Percentiles rank a stretch among this genome's conserved stretches.
Conservation (phyloP, 768 basidiomycete genomes). For the Sporobolomyces roseus region DNA sequence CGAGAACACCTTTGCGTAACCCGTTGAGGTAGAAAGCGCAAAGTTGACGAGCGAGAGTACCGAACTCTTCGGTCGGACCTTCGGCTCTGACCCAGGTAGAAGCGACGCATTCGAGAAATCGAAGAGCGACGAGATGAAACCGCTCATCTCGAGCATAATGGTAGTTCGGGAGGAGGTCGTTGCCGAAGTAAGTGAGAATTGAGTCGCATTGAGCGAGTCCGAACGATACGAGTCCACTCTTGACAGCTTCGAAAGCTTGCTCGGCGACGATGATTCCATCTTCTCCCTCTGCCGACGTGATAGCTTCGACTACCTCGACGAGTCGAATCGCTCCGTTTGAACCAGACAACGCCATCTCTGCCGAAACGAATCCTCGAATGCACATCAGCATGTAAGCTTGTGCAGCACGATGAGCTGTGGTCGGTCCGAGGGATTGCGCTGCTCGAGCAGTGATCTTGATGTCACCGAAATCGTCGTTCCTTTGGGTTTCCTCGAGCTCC, state of each 20-base stretch:
- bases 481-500: slow-evolving; percentile 22
- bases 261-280: slow-evolving; percentile 60
- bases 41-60: slow-evolving; percentile 55
- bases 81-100: slow-evolving; percentile 57
- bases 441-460: slow-evolving; percentile 2
- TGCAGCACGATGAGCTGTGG: background rate
- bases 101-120: slow-evolving; percentile 63
- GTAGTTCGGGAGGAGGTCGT: slow-evolving; percentile 57
- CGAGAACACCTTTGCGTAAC: slow-evolving; percentile 52
- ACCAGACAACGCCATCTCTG: slow-evolving; percentile 37
- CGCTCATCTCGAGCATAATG: slow-evolving; percentile 57
- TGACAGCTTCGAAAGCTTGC: slow-evolving; percentile 58
- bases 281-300: slow-evolving; percentile 51
- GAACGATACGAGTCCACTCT: slow-evolving; percentile 59
- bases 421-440: background rate
- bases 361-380: slow-evolving; percentile 23
- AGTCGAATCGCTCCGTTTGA: slow-evolving; percentile 40
- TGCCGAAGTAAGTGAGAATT: slow-evolving; percentile 58
- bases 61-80: slow-evolving; percentile 48
- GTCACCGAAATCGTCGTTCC: slow-evolving; percentile 43
- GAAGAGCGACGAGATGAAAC: slow-evolving; percentile 58
- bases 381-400: slow-evolving; percentile 10
- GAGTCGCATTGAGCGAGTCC: slow-evolving; percentile 55
- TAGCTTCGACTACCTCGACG: slow-evolving; percentile 42
- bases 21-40: slow-evolving; percentile 58